Evolutionary conservation across 2,329 filamentous ascomycete species (phyloP), one percentile per base, ranked within the genome.

Genomic region (Botrytis galanthina): DNA sequence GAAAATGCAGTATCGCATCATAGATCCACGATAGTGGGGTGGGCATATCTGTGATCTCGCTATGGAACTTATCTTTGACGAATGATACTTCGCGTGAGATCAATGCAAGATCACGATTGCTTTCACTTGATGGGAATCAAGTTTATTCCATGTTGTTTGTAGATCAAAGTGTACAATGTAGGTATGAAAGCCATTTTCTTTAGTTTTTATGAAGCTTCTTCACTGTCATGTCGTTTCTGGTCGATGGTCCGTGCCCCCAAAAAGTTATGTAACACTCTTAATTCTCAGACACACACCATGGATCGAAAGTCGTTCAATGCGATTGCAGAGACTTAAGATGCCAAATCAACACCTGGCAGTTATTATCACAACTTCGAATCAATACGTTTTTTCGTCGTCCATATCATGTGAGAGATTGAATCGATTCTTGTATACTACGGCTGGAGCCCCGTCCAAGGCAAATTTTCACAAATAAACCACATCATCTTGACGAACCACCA

Each of bases 1-100:
- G 64, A 42, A 39, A 68, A 68, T 57, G 64, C 64, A 68, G 48
- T 14, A 42, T 54, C 37, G 26, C 64, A 68, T 68, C 64, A 68
- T 14, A 37, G 32, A n/a, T 63, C 39, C 61, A 37, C 46, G 46
- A 42, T 39, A 29, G 64, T 68, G 64, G 64, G 32, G 64, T 32
- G 18, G n/a, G 35, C 51, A 67, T 29, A 29, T n/a, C 26, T 68
- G 20, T n/a, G 29, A 57, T 51, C 35, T n/a, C 35, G 48, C 64
- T 20, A 16, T 32, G 39, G 18, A 68, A 20, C 35, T 68, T 68
- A n/a, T 54, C 26, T 68, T 46, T 42, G 35, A 37, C 12, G 18
- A 35, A 46, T 6, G n/a, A 64, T 16, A 46, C 14, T 32, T 37
- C 1, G 35, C 26, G 10, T 42, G 14, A 32, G 20, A 37, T 57